Percentiles rank a stretch among this genome's conserved stretches.
These are phyloP conservation scores for Zygnema circumcarinatum DNA, from an alignment of 139 green algal genomes.

Conservation along the genomic window DNA sequence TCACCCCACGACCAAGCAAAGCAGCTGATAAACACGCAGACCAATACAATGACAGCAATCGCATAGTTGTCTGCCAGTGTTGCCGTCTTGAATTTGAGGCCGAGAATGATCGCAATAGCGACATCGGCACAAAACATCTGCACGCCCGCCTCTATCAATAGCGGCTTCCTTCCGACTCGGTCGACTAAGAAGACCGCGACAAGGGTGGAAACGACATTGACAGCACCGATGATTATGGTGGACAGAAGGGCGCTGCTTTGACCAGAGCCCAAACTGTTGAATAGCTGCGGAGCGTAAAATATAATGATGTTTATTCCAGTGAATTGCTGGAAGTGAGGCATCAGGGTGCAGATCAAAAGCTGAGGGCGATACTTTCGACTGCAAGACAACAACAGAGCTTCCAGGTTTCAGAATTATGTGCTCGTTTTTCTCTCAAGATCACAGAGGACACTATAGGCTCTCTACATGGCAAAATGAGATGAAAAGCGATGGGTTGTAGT, in stretches of 20 bases:
- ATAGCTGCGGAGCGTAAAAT: constrained; percentile 70
- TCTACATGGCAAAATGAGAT: background rate
- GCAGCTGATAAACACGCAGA: constrained; percentile 78
- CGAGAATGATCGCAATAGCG: constrained; percentile 47
- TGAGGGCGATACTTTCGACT: constrained; percentile 64
- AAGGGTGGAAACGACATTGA: constrained; percentile 70
- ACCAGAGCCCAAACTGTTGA: constrained; percentile 65
- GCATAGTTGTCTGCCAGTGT: constrained; percentile 40
- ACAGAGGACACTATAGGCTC: background rate
- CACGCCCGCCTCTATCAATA: constrained; percentile 73
- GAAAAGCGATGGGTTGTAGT: background rate
- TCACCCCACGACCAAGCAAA: constrained; percentile 78
- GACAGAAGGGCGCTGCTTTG: constrained; percentile 62
- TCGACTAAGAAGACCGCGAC: constrained; percentile 72
- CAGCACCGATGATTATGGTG: constrained; percentile 68
- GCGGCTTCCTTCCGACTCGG: constrained; percentile 57
- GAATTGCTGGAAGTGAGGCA: constrained; percentile 75
- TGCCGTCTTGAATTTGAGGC: constrained; percentile 40
- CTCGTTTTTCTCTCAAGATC: background rate
- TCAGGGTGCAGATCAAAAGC: constrained; percentile 66
- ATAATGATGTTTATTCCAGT: constrained; percentile 72
- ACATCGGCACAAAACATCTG: constrained; percentile 68
- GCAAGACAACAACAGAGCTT: constrained; percentile 60
- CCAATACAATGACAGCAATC: constrained; percentile 67
- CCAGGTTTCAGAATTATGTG: constrained; percentile 35